Evolutionary conservation across 2,329 filamentous ascomycete genomes (phyloP), one percentile per base, ranked within the genome.

Genomic region (Aspergillus cejpii): DNA sequence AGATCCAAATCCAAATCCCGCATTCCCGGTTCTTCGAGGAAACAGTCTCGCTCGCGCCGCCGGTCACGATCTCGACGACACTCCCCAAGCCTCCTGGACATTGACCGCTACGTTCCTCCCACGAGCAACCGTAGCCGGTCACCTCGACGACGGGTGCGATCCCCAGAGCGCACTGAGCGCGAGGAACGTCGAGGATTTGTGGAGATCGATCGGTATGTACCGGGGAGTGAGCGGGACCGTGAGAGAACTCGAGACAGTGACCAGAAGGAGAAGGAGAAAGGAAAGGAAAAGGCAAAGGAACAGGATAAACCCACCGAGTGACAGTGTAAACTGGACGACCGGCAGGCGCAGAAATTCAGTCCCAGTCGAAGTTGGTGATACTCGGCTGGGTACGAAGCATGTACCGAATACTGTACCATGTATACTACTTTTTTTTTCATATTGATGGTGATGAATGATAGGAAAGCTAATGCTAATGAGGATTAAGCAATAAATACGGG

Each of bases 201-300:
- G 6, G 65, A 69, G 21, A 69, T 72, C 49, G 70, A 74, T 52
- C 64, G 71, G 19, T 74, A 74, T 49, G 64, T 73, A 17, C 71
- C 71, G 36, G 62, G 58, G 12, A 64, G 62, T 15, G 61, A 59
- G 38, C 49, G 56, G 33, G 57, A 60, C 20, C 56, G 60, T 14
- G 62, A 62, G 19, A 44, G 44, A 24, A 48, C 54, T n/a, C 54
- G 48, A 47, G 56, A 49, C 17, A 58, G 43, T 40, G 39, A 46
- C 41, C 54, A 40, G 47, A 47, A 39, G 48, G 49, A 14, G 48
- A 51, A n/a, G 38, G 44, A 8, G 17, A 50, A 47, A 37, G 39
- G 4, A 36, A 29, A 41, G 7, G 36, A 42, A 31, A 48, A 50
- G 7, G 21, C 53, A n/a, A 48, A 54, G 3, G 37, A 49, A n/a